Conservation (phyloP, 768 basidiomycete species). For the Galerina sulciceps region DNA sequence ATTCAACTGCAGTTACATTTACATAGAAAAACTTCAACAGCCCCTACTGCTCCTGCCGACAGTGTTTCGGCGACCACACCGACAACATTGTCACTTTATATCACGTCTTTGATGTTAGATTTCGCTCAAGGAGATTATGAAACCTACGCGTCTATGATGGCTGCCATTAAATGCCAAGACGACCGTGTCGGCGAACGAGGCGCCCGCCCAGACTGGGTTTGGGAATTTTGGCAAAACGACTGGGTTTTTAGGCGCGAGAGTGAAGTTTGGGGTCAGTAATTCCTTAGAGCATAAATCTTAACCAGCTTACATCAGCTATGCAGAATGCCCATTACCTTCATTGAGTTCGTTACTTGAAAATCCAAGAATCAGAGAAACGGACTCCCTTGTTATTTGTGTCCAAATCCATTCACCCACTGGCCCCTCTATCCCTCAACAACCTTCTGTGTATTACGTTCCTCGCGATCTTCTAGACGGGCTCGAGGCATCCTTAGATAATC, state of each 20-base stretch:
- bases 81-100: conserved; percentile 61
- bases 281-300: not conserved
- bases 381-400: conserved; percentile 75
- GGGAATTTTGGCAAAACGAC: conserved; percentile 73
- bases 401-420: conserved; percentile 70
- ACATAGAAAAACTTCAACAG: conserved; percentile 19
- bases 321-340: conserved; percentile 68
- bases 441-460: conserved; percentile 67
- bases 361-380: conserved; percentile 56
- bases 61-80: conserved; percentile 27
- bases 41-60: conserved; percentile 24
- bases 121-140: conserved; percentile 63
- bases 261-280: conserved; percentile 71
- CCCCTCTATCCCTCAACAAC: conserved; percentile 67
- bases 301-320: not conserved
- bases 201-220: conserved; percentile 72
- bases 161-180: conserved; percentile 70
- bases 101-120: conserved; percentile 69
- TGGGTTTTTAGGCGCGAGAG: conserved; percentile 73
- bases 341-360: conserved; percentile 66
- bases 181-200: conserved; percentile 64
- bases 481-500: conserved; percentile 72
- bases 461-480: conserved; percentile 69
- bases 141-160: conserved; percentile 68
- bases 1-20: conserved; percentile 5